phyloP scores from a whole-genome alignment of 345 rosid species.

The Brassica cretica region DNA sequence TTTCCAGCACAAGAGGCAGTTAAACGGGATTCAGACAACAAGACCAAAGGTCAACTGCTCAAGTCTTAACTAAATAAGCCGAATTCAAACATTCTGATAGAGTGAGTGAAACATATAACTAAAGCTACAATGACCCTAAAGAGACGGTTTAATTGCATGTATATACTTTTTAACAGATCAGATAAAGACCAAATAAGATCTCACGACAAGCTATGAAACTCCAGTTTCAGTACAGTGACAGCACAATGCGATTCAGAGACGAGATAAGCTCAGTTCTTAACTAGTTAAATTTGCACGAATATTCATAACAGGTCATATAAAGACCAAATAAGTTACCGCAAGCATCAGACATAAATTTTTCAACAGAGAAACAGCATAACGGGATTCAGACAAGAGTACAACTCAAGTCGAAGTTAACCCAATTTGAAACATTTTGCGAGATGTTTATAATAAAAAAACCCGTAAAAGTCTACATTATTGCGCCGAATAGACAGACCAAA shows the following conservation, averaged over 20 bases:
- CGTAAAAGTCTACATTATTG: background rate
- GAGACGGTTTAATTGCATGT: background rate
- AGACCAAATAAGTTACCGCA: background rate
- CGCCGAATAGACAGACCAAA: background rate
- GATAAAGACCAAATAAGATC: constrained; percentile 9
- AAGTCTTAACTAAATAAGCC: background rate
- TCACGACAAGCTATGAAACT: constrained; percentile 16
- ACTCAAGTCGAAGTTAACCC: constrained; percentile 1
- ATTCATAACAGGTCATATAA: background rate
- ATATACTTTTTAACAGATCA: constrained; percentile 1
- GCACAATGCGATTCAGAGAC: background rate
- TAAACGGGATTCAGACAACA: background rate
- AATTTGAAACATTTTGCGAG: background rate
- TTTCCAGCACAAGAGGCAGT: background rate
- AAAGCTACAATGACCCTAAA: background rate
- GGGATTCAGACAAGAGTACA: constrained; percentile 21
- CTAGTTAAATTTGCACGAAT: background rate
- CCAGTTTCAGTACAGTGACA: background rate
- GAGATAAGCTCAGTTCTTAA: background rate
- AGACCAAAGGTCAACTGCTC: background rate
- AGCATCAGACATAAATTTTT: background rate
- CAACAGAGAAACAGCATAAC: constrained; percentile 9
- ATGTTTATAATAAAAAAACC: background rate
- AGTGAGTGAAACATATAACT: background rate
- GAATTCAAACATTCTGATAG: background rate